Conservation (phyloP, 192 early-diverging fungal species). For the Coemansia sp. region DNA sequence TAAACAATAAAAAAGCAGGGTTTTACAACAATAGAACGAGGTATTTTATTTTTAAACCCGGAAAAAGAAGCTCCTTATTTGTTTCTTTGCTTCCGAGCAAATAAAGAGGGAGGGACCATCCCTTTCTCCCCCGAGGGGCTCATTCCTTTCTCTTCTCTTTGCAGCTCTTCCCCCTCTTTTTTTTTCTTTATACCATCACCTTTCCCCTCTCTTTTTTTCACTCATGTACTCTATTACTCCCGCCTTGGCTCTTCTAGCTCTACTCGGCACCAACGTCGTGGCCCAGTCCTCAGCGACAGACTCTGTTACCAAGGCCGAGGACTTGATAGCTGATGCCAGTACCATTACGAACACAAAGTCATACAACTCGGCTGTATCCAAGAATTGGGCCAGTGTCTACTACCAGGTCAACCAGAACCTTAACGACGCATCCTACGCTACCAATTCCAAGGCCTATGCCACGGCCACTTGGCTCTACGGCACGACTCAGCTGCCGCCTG, state of each 20-base stretch:
- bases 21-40: not conserved
- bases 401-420: constrained; percentile 40
- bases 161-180: not conserved
- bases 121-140: too few relatives aligned
- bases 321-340: constrained; percentile 23
- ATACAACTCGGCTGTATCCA: constrained; percentile 11
- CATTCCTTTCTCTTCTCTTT: not conserved
- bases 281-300: not conserved
- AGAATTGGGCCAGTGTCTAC: constrained; percentile 36
- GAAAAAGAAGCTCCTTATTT: not conserved
- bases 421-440: constrained; percentile 9
- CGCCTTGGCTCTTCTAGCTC: constrained; percentile 6
- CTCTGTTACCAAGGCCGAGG: not conserved
- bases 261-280: not conserved
- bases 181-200: not conserved
- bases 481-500: constrained; percentile 28
- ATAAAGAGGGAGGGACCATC: not conserved
- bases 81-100: not conserved
- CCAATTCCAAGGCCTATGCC: constrained; percentile 15
- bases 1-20: too few relatives aligned
- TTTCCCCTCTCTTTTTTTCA: not conserved
- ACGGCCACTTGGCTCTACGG: constrained; percentile 43
- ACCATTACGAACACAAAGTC: constrained; percentile 31
- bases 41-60: not conserved
- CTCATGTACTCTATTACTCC: not conserved